Base-by-base conservation (phyloP, 2,329 filamentous ascomycete species). In the Ilyonectria sp. region DNA sequence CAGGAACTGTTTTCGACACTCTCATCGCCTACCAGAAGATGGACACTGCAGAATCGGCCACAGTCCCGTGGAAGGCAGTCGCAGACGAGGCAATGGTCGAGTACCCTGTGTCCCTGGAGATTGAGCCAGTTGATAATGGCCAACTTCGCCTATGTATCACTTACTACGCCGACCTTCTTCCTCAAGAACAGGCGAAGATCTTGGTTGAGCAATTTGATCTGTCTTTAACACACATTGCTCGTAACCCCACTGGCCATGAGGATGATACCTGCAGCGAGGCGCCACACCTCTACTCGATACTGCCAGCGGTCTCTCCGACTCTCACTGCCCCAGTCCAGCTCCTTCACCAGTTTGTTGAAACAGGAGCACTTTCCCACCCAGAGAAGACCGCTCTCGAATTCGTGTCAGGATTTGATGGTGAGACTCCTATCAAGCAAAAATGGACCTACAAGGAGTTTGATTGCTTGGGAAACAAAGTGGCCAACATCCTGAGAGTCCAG, bases 371-470 rank as follows among this genome's bases (percentile, higher is more conserved):
- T 1, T 73, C 80, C 0, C 79, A 85, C 21, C 92, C 94, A 0
- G 74, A 89, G 0, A 89, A 86, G 44, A 80, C 84, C 3, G 95
- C 95, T 0, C 85, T 98, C 1, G 92, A 97, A 70, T 97, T 97
- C 77, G 89, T 91, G 3, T 86, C 85, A 0, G 82, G 82, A 0
- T 85, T 94, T 5, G 79, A 86, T 1, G 81, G 82, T 1, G 80
- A 81, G 0, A 72, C 76, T 0, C 80, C 87, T 2, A 74, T 82
- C 2, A 88, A 85, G 33, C 82, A 82, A 55, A 81, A 75, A 26
- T 98, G 94, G 94, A 93, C 89, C 0, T 98, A 95, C 75, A 76
- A 77, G n/a, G 84, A 95, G 67, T 84, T 98, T 1, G 82, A 97
- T 71, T 76, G 84, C 0, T 87, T 91, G 71, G 93, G 92, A 0